Percentiles rank a stretch among this genome's conserved stretches.
These are phyloP conservation scores for Cordyceps militaris DNA, from an alignment of 2,329 filamentous ascomycete species.

Conservation along the genomic window DNA sequence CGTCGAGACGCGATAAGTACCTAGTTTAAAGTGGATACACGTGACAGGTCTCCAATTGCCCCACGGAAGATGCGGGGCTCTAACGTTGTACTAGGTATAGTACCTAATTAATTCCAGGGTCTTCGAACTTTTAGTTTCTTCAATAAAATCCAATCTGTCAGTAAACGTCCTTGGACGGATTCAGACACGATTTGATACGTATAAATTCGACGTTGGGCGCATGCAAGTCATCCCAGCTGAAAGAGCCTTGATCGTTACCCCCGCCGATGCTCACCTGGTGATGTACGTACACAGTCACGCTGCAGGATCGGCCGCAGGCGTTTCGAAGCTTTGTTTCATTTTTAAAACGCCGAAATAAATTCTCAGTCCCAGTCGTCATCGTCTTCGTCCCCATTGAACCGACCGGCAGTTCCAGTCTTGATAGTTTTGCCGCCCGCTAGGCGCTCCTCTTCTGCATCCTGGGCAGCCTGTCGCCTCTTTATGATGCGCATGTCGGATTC, in stretches of 20 bases:
- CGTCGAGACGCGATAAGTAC: constrained; percentile 10
- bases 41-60: not conserved
- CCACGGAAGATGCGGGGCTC: constrained; percentile 2
- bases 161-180: not conserved
- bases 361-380: constrained; percentile 55
- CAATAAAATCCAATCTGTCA: not conserved
- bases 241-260: not conserved
- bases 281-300: not conserved
- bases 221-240: no score
- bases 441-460: constrained; percentile 54
- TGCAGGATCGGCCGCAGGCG: not conserved
- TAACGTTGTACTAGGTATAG: not conserved
- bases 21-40: constrained; percentile 5
- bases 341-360: not conserved
- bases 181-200: not conserved
- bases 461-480: constrained; percentile 51
- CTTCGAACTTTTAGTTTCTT: not conserved
- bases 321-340: not conserved
- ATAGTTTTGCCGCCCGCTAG: constrained; percentile 39
- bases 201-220: not conserved
- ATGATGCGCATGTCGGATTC: constrained; percentile 71
- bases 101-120: constrained; percentile 9
- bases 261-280: not conserved
- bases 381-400: constrained; percentile 37
- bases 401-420: constrained; percentile 42